Base-by-base conservation (phyloP, 768 basidiomycete species). In the Infundibulicybe gibba region DNA sequence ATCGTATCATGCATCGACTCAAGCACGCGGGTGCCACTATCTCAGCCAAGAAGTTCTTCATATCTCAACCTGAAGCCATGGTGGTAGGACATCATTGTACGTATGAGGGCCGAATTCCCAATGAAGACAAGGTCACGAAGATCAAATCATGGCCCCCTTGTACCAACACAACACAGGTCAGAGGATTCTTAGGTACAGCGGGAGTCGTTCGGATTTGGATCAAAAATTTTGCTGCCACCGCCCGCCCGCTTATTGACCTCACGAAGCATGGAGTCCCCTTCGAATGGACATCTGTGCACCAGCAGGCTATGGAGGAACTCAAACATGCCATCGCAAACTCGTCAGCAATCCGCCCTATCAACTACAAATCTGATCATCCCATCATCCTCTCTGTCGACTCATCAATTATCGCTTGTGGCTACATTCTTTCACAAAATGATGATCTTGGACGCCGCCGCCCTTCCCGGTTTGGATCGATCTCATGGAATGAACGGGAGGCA, bases 31-130 rank as follows among this genome's bases (percentile, higher is more conserved):
- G 69, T 1, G 61, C 52, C 0, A 74, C 65, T 0, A 57, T 74
- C 13, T 68, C 62, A 0, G 62, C 58, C 0, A 49, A 57, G 5
- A 75, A 74, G 39, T 47, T 64, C 1, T 63, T 55, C 30, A 10
- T 38, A 10, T 14, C 4, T 6, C 37, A 33, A 4, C 33, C 38
- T 8, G 41, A 54, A 40, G 47, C 61, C 0, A 40, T 48, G 0
- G 58, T 73, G 1, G 43, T 76, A 0, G 68, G 70, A 0, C 67
- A 74, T 30, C 49, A 41, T 0, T 69, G 66, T 40, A 69, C 62
- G 0, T 61, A 58, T 9, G 57, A 70, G 8, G 70, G 72, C 0
- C 51, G 62, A 0, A 16, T 63, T 0, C 65, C 67, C 0, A 60
- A 71, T 3, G 45, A 59, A 0, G 17, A 34, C 0, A 52, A 59